Base-by-base conservation (phyloP, 441 rosid species). In the Melastoma candidum region DNA sequence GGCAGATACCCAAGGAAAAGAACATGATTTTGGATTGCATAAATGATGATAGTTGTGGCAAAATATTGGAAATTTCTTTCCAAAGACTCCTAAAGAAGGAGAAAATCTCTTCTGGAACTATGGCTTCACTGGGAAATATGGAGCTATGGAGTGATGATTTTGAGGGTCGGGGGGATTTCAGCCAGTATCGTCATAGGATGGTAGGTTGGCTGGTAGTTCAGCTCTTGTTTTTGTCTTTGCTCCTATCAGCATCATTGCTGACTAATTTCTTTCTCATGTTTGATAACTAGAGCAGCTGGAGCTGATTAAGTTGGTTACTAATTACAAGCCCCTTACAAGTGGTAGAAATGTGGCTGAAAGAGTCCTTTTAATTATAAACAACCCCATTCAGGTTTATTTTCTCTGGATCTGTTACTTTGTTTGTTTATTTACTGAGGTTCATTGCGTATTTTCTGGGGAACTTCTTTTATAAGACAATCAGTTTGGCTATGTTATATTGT, bases 121-220 rank as follows among this genome's bases (percentile, higher is more conserved):
- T 78, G 56, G 67, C 65, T 51, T 79, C 89, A 46, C 68, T 72
- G 59, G 93, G 84, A 45, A 48, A 76, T 26, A 53, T 89, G 66
- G 99, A 89, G 75, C 71, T 93, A 57, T 89, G 99, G 99, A 89
- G 80, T 74, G 96, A 89, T 75, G 90, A 82, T 72, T 77, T 83
- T 58, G 99, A 89, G 69, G 89, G 87, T 62, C 89, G 82, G 76
- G 97, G 94, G 26, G 95, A 89, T 32, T 89, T 89, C 49, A 72
- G 96, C 73, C 96, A 82, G 65, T 86, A 89, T 66, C 86, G 97
- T 52, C 75, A 76, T 59, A 89, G 78, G 75, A 82, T 93, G 88
- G 99, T 93, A 81, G 41, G 74, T 59, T 65, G 59, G 52, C 6
- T 44, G 45, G 51, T 1, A 27, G 48, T 60, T 22, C 59, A 14